phyloP scores from a whole-genome alignment of 305 asterid species.

The Striga hermonthica region DNA sequence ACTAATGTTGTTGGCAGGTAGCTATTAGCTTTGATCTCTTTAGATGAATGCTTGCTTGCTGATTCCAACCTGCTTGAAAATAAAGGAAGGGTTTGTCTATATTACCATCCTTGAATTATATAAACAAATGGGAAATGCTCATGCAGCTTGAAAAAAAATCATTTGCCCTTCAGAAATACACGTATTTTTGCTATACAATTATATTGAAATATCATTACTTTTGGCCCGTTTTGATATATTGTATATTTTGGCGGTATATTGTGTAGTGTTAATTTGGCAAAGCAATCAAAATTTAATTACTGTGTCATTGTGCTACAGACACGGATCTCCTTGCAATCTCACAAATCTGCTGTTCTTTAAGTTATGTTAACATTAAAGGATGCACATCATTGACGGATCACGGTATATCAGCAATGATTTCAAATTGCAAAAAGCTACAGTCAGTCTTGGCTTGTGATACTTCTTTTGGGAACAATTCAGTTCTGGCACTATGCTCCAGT shows the following conservation, averaged over 20 bases:
- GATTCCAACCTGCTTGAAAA: too few relatives aligned
- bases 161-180: background rate
- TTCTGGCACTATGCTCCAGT: constrained; percentile 57
- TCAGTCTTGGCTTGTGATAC: constrained; percentile 77
- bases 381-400: constrained; percentile 69
- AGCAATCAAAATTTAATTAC: constrained; percentile 26
- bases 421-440: constrained; percentile 52
- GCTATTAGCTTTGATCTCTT: too few relatives aligned
- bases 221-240: background rate
- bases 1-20: too few relatives aligned
- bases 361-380: constrained; percentile 66
- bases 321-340: constrained; percentile 57
- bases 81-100: too few relatives aligned
- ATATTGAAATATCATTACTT: constrained; percentile 9
- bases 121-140: too few relatives aligned
- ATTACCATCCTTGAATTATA: too few relatives aligned
- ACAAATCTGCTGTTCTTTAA: constrained; percentile 52
- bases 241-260: constrained; percentile 1
- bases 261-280: background rate
- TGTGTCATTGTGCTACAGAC: constrained; percentile 47
- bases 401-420: constrained; percentile 63
- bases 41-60: too few relatives aligned
- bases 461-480: constrained; percentile 56
- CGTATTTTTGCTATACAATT: constrained; percentile 13
- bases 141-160: background rate